Base-by-base conservation (phyloP, 2,329 filamentous ascomycete species). In the Diaporthe citrichinensis region DNA sequence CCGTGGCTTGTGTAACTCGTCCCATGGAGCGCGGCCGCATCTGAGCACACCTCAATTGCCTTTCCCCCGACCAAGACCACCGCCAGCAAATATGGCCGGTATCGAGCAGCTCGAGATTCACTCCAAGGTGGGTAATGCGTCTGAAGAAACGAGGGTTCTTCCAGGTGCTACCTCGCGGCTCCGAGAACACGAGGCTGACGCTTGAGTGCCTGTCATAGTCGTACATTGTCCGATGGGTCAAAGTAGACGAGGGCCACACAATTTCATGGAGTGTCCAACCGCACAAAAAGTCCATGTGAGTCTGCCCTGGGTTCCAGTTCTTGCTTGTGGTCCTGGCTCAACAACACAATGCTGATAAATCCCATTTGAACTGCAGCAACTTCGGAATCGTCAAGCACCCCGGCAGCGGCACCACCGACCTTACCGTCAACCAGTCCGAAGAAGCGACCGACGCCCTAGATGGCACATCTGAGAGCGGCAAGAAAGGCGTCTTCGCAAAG, bases 311-410 rank as follows among this genome's bases (percentile, higher is more conserved):
- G 41, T 41, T 58, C 69, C n/a, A 28, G 2, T 44, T 5, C 28
- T 57, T 61, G n/a, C 25, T 28, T 31, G 20, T 74, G 5, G 15
- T 10, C 34, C 46, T 36, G 17, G 17, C 58, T 36, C 23, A 20
- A 14, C 7, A 28, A 12, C 25, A 23, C 23, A 55, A 46, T 44
- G 28, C 76, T 73, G 58, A 77, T 49, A 23, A 65, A 41, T 31
- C 9, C 57, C 10, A 6, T 51, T 41, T 51, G 36, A 4, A 20
- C 12, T 14, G 31, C 81, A 93, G 92, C 85, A 98, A 98, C 86
- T 98, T 99, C 84, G 97, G 96, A 82, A 94, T 99, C 81, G 97
- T 99, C 85, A 98, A 98, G 84, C 97, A 98, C 84, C 96, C 97
- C 2, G 95, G 96, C 79, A 93, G 90, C 75, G 91, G 91, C 79